phyloP scores from a whole-genome alignment of 208 protist species.

The Strigomonas galati region DNA sequence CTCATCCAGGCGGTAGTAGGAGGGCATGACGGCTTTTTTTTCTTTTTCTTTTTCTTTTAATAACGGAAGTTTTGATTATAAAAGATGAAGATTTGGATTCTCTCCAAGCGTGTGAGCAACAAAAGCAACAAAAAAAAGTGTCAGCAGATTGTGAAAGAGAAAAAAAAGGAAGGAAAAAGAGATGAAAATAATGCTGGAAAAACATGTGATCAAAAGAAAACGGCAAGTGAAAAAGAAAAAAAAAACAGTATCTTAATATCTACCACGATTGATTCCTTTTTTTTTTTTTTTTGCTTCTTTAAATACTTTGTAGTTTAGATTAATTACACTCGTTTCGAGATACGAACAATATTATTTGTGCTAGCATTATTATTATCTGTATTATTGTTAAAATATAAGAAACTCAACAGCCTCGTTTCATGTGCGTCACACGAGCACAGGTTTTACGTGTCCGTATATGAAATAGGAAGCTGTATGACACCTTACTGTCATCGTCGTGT shows the following conservation, averaged over 20 bases:
- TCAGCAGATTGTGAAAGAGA: not conserved
- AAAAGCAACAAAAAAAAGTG: not conserved
- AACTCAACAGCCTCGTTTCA: too few relatives aligned
- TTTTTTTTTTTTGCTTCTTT: too few relatives aligned
- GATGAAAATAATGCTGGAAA: not conserved
- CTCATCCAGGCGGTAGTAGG: conserved; percentile 30
- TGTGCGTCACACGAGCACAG: too few relatives aligned
- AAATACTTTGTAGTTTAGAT: too few relatives aligned
- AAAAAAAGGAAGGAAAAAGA: not conserved
- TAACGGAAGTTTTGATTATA: not conserved
- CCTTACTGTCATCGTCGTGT: conserved; percentile 1
- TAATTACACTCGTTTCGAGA: too few relatives aligned
- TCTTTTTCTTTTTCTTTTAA: conserved; percentile 11
- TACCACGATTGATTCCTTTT: not conserved
- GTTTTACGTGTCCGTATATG: too few relatives aligned
- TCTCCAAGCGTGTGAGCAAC: not conserved
- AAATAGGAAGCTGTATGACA: too few relatives aligned
- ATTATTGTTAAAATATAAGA: too few relatives aligned
- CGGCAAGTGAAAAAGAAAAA: too few relatives aligned
- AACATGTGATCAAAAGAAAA: too few relatives aligned
- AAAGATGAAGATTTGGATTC: not conserved
- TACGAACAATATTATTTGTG: not conserved
- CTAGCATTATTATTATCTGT: conserved; percentile 1
- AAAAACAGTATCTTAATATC: too few relatives aligned
- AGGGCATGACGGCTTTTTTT: conserved; percentile 10